phyloP scores from a whole-genome alignment of 208 protist species.

The Trypanosoma lewisi region DNA sequence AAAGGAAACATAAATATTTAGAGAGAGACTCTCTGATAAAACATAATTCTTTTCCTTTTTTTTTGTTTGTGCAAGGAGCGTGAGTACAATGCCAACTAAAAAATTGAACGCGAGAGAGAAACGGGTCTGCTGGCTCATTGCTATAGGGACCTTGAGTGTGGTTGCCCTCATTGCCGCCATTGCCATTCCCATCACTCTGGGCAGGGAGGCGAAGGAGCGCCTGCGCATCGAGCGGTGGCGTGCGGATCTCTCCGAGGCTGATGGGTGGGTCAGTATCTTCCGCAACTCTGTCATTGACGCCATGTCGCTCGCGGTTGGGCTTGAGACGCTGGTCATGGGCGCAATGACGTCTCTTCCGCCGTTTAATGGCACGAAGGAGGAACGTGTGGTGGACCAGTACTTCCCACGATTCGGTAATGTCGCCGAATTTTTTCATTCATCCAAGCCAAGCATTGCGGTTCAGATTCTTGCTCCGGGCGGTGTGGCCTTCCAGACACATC shows the following conservation, averaged over 20 bases:
- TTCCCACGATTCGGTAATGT: conserved; percentile 36
- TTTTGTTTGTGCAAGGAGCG: no score
- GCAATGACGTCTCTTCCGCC: conserved; percentile 28
- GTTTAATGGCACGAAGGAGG: conserved; percentile 21
- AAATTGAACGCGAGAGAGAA: conserved; percentile 13
- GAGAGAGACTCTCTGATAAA: no score
- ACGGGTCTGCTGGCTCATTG: conserved; percentile 34
- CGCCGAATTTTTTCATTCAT: conserved; percentile 1
- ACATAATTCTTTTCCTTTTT: no score
- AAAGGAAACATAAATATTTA: no score
- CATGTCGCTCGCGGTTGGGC: conserved; percentile 24
- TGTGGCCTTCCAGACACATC: conserved; percentile 40
- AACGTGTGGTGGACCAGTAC: conserved; percentile 31
- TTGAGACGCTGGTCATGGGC: conserved; percentile 55
- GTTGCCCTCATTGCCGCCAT: conserved; percentile 35
- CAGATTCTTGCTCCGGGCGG: conserved; percentile 56
- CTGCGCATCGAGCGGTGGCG: background rate
- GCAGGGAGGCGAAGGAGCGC: conserved; percentile 1
- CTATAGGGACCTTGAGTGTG: conserved; percentile 20
- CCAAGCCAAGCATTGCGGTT: background rate
- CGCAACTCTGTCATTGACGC: conserved; percentile 37
- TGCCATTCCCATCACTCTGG: conserved; percentile 34
- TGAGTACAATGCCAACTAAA: background rate
- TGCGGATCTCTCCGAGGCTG: conserved; percentile 18
- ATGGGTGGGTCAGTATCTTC: conserved; percentile 31